A percentile compares a stretch with the other conserved stretches of the same genome.
These are phyloP conservation scores for Pezicula rhizophila DNA, from an alignment of 2,329 filamentous ascomycete genomes.

Conservation along the genomic window DNA sequence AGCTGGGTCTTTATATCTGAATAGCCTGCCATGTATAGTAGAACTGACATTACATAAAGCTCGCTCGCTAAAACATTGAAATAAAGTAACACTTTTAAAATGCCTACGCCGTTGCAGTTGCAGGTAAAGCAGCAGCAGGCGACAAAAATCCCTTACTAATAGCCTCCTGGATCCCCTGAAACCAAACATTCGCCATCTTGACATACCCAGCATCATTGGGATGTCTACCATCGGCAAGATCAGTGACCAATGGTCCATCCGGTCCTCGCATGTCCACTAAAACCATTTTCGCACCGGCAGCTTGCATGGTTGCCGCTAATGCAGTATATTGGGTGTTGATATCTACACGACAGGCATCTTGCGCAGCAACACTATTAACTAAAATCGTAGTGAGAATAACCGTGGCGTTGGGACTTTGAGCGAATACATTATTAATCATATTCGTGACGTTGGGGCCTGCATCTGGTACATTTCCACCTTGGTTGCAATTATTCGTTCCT, in stretches of 20 bases:
- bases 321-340: not conserved
- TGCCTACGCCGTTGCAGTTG: no score
- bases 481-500: slow-evolving; percentile 25
- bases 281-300: no score
- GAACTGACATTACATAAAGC: no score
- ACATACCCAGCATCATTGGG: slow-evolving; percentile 1
- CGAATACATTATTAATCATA: slow-evolving; percentile 25
- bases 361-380: not conserved
- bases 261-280: no score
- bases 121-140: no score
- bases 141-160: no score
- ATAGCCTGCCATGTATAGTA: no score
- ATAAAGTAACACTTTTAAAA: no score
- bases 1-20: no score
- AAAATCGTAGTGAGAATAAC: slow-evolving; percentile 30
- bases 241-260: no score
- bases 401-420: slow-evolving; percentile 23
- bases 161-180: no score
- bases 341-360: not conserved
- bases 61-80: no score
- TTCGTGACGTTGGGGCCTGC: slow-evolving; percentile 24
- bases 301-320: not conserved
- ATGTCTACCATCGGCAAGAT: slow-evolving; percentile 1
- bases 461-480: slow-evolving; percentile 14
- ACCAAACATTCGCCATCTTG: slow-evolving; percentile 1